These are phyloP conservation scores for Boletus smithii DNA, from an alignment of 1,284 basidiomycete genomes.

Conservation along the genomic window DNA sequence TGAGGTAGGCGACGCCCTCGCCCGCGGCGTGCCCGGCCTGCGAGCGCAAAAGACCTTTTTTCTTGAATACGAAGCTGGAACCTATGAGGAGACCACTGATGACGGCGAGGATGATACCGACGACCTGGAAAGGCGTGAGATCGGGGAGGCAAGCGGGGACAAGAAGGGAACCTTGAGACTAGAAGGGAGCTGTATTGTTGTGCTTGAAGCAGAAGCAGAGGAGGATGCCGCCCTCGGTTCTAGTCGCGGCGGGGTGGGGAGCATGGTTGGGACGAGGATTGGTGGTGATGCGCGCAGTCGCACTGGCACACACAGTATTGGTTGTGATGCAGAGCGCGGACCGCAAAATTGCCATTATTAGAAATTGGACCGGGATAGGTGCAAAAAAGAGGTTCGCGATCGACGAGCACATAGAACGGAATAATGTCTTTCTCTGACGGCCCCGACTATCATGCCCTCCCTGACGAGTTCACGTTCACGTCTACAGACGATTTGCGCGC, in stretches of 20 bases:
- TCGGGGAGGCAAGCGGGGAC: not conserved
- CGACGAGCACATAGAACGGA: not conserved
- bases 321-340: constrained; percentile 14
- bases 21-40: constrained; percentile 73
- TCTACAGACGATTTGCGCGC: constrained; percentile 13
- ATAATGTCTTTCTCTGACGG: constrained; percentile 16
- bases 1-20: constrained; percentile 94
- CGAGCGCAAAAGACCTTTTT: constrained; percentile 79
- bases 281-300: constrained; percentile 9
- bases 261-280: constrained; percentile 12
- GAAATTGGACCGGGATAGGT: constrained; percentile 3
- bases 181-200: constrained; percentile 25
- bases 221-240: constrained; percentile 26
- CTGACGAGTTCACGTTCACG: constrained; percentile 18
- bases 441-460: too few species aligned
- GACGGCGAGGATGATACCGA: constrained; percentile 81
- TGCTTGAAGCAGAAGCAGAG: constrained; percentile 25
- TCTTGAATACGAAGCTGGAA: constrained; percentile 93
- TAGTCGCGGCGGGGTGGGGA: constrained; percentile 17
- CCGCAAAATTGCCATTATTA: constrained; percentile 11
- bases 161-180: constrained; percentile 35
- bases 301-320: not conserved
- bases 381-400: constrained; percentile 8
- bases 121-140: constrained; percentile 42
- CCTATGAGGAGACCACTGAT: constrained; percentile 88